phyloP scores from a whole-genome alignment of 768 basidiomycete genomes.

The Suillus placidus region DNA sequence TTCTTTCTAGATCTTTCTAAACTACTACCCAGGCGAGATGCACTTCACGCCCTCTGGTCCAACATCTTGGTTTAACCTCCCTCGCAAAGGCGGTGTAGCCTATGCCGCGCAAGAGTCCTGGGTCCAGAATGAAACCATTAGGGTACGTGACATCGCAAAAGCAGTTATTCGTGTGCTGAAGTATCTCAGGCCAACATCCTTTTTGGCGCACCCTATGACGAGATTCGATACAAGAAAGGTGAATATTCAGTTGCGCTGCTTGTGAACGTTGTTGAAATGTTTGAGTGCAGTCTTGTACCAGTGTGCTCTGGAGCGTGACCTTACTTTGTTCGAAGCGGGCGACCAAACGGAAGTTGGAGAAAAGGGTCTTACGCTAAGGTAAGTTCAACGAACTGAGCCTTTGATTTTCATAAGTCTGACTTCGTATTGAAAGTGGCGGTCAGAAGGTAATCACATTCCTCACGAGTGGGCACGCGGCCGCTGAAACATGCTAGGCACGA shows the following conservation, averaged over 20 bases:
- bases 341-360: conserved; percentile 75
- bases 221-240: conserved; percentile 45
- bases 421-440: conserved; percentile 43
- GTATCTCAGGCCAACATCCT: conserved; percentile 47
- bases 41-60: conserved; percentile 55
- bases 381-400: background rate
- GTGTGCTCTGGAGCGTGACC: conserved; percentile 46
- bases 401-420: background rate
- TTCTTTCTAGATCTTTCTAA: conserved; percentile 7
- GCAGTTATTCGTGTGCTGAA: background rate
- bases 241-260: conserved; percentile 8
- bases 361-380: conserved; percentile 61
- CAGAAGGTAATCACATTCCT: conserved; percentile 48
- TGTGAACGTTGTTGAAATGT: conserved; percentile 7
- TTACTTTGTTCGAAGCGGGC: conserved; percentile 55
- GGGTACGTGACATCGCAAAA: conserved; percentile 33
- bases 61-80: conserved; percentile 70
- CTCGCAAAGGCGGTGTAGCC: conserved; percentile 67
- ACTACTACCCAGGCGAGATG: conserved; percentile 48
- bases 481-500: conserved; percentile 38
- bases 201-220: conserved; percentile 44
- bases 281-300: conserved; percentile 35
- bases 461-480: background rate
- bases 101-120: conserved; percentile 87
- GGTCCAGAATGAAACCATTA: conserved; percentile 81